These are phyloP conservation scores for Epichloe sibirici DNA, from an alignment of 2,329 filamentous ascomycete genomes.

Conservation along the genomic window DNA sequence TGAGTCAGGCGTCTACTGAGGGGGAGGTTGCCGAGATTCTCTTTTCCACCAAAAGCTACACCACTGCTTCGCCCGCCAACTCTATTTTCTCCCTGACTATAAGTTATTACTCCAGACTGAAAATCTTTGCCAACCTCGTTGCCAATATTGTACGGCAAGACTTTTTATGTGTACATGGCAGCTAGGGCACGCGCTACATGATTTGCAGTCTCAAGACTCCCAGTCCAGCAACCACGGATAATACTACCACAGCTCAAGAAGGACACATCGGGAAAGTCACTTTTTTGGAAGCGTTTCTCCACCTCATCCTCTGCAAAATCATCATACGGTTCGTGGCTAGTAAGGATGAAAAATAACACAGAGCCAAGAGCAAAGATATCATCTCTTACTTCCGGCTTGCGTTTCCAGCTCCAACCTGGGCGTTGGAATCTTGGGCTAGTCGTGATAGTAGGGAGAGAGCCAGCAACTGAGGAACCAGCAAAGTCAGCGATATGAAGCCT, in stretches of 20 bases:
- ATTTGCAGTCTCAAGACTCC: neutral
- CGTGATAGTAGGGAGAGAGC: too few relatives aligned
- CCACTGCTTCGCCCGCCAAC: too few relatives aligned
- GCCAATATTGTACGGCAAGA: neutral
- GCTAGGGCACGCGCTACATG: neutral
- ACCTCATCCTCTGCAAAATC: neutral
- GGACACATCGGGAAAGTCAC: neutral
- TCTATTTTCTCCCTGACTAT: too few relatives aligned
- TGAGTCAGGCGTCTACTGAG: too few relatives aligned
- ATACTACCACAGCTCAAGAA: neutral
- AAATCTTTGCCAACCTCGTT: too few relatives aligned
- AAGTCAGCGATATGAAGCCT: too few relatives aligned
- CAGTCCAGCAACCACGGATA: neutral
- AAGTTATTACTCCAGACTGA: too few relatives aligned
- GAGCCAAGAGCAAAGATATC: neutral
- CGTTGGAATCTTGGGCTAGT: too few relatives aligned
- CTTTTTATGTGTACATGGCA: neutral
- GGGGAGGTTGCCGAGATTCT: too few relatives aligned
- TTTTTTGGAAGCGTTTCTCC: neutral
- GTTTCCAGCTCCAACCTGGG: too few relatives aligned
- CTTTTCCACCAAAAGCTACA: too few relatives aligned
- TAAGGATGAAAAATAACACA: neutral
- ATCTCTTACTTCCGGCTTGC: neutral
- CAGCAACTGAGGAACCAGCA: too few relatives aligned
- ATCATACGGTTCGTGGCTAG: neutral